Conservation (phyloP, 169 alveolate genomes). For the Plasmodium fragile region DNA sequence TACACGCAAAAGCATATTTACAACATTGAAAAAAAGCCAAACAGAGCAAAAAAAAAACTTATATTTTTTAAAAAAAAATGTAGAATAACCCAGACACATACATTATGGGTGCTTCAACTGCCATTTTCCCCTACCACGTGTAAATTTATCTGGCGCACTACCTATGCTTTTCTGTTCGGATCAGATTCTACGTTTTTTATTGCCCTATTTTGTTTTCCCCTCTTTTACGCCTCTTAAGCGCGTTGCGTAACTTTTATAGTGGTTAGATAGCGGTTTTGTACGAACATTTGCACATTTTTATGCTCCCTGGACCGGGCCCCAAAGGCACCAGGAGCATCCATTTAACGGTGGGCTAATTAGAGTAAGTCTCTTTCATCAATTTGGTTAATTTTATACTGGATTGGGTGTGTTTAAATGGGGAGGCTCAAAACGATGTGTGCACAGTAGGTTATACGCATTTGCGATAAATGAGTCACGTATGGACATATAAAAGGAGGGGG, state of each 20-base stretch:
- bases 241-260: background rate
- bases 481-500: background rate
- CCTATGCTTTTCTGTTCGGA: background rate
- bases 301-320: background rate
- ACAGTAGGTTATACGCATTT: slow-evolving; percentile 1
- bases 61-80: background rate
- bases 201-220: background rate
- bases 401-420: background rate
- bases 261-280: background rate
- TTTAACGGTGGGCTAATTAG: background rate
- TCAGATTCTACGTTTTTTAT: background rate
- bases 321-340: background rate
- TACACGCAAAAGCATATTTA: background rate
- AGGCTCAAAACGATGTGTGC: background rate
- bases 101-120: background rate
- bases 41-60: background rate
- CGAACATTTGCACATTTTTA: background rate
- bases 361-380: background rate
- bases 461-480: background rate
- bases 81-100: background rate
- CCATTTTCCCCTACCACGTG: background rate
- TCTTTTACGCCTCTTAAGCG: background rate
- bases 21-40: background rate
- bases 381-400: background rate
- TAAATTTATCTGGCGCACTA: background rate